Conservation (phyloP, 768 basidiomycete genomes). For the Leccinum imitatum region DNA sequence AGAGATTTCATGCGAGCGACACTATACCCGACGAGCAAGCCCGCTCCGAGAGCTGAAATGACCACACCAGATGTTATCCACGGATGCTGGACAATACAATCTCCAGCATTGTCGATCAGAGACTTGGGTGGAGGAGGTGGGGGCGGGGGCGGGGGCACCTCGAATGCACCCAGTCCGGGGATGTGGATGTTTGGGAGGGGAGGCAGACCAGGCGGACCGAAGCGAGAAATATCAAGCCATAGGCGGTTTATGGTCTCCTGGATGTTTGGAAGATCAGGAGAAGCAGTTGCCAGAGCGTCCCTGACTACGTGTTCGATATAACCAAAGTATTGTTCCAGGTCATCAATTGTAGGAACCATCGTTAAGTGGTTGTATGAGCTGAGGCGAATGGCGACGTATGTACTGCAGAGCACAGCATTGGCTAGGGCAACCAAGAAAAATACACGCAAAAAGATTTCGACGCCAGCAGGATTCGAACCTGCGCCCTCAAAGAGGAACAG, state of each 20-base stretch:
- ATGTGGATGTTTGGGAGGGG: constrained; percentile 52
- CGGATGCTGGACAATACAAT: constrained; percentile 60
- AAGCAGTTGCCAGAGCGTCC: constrained; percentile 53
- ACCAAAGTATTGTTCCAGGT: constrained; percentile 69
- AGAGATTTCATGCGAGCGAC: constrained; percentile 22
- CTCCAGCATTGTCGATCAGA: constrained; percentile 44
- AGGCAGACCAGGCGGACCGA: constrained; percentile 58
- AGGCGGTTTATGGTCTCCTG: constrained; percentile 66
- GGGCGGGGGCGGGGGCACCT: constrained; percentile 67
- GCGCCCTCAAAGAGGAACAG: constrained; percentile 70
- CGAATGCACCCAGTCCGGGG: constrained; percentile 67
- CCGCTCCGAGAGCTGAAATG: constrained; percentile 57
- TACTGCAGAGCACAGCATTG: too few species aligned
- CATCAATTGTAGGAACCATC: constrained; percentile 51
- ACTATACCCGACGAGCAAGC: constrained; percentile 60
- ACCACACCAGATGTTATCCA: constrained; percentile 57
- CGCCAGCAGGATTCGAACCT: constrained; percentile 70
- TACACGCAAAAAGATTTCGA: constrained; percentile 31
- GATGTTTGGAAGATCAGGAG: constrained; percentile 60
- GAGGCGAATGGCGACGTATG: too few species aligned
- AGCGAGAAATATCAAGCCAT: constrained; percentile 79
- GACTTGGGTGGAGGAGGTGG: constrained; percentile 51
- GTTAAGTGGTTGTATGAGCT: neutral
- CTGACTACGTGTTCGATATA: constrained; percentile 63
- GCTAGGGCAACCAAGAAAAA: neutral